phyloP scores from a whole-genome alignment of 805 yeast species.

The Candida dendrica region DNA sequence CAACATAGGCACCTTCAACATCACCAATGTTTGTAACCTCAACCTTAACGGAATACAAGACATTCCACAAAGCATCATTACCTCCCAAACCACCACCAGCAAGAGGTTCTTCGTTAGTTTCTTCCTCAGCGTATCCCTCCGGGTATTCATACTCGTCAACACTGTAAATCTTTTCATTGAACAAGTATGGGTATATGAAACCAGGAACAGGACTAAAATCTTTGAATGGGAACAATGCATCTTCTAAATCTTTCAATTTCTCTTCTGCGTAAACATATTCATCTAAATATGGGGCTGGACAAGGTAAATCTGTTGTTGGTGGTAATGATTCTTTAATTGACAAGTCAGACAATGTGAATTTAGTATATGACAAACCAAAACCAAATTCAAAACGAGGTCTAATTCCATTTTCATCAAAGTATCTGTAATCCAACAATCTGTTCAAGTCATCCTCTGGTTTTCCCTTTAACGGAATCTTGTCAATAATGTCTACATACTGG shows the following conservation, averaged over 20 bases:
- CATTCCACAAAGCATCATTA: conserved; percentile 53
- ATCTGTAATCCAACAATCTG: conserved; percentile 45
- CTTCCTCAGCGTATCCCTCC: conserved; percentile 26
- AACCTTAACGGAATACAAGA: conserved; percentile 37
- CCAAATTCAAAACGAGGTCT: conserved; percentile 58
- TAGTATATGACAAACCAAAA: conserved; percentile 50
- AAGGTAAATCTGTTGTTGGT: conserved; percentile 38
- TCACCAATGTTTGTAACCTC: conserved; percentile 42
- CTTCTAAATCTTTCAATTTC: conserved; percentile 46
- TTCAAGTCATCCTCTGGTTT: conserved; percentile 27
- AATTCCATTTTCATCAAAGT: conserved; percentile 48
- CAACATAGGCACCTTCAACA: conserved; percentile 39
- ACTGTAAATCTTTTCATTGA: conserved; percentile 23
- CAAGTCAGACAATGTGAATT: conserved; percentile 28
- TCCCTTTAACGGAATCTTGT: conserved; percentile 27
- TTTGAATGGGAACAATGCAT: conserved; percentile 45
- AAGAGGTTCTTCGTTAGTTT: conserved; percentile 20
- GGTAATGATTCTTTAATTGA: conserved; percentile 33
- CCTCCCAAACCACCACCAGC: conserved; percentile 51
- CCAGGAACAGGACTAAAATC: conserved; percentile 48
- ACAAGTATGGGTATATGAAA: conserved; percentile 47
- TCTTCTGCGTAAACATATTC: conserved; percentile 34
- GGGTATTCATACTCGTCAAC: conserved; percentile 28
- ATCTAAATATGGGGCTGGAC: conserved; percentile 39
- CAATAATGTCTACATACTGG: conserved; percentile 41